Evolutionary conservation across 2,329 filamentous ascomycete species (phyloP).

Genomic region (Dactylonectria macrodidyma): DNA sequence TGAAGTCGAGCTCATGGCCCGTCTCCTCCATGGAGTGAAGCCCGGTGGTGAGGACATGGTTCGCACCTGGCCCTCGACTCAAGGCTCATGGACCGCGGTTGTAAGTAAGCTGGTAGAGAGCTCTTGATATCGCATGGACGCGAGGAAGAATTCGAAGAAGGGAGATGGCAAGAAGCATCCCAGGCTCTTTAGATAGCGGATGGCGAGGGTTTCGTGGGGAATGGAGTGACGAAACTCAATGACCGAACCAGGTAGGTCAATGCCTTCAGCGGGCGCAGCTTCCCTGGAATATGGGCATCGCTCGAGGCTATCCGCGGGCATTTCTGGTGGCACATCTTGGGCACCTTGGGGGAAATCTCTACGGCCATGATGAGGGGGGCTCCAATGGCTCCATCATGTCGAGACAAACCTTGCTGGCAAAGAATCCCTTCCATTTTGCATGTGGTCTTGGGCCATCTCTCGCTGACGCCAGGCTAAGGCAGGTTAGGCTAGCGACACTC

Average conservation of each 20-base stretch:
- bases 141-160: conserved; percentile 6
- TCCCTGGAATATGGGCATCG: too few species aligned
- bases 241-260: conserved; percentile 44
- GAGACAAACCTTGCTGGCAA: too few species aligned
- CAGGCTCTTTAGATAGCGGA: conserved; percentile 31
- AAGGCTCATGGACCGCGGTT: conserved; percentile 34
- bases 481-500: too few species aligned
- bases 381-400: too few species aligned
- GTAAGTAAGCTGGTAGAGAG: conserved; percentile 39
- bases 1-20: conserved; percentile 56
- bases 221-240: conserved; percentile 48
- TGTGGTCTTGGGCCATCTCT: too few species aligned
- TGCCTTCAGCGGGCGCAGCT: conserved; percentile 40
- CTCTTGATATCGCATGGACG: not conserved
- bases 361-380: too few species aligned
- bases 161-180: conserved; percentile 33
- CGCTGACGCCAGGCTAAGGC: too few species aligned
- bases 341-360: too few species aligned
- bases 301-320: too few species aligned
- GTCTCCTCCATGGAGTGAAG: conserved; percentile 66
- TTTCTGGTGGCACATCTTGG: too few species aligned
- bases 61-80: conserved; percentile 32
- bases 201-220: conserved; percentile 40
- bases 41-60: conserved; percentile 65
- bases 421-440: too few species aligned